Percentiles rank a stretch among this genome's conserved stretches.
phyloP scores from a whole-genome alignment of 2,329 filamentous ascomycete genomes.

The Colletotrichum zoysiae region DNA sequence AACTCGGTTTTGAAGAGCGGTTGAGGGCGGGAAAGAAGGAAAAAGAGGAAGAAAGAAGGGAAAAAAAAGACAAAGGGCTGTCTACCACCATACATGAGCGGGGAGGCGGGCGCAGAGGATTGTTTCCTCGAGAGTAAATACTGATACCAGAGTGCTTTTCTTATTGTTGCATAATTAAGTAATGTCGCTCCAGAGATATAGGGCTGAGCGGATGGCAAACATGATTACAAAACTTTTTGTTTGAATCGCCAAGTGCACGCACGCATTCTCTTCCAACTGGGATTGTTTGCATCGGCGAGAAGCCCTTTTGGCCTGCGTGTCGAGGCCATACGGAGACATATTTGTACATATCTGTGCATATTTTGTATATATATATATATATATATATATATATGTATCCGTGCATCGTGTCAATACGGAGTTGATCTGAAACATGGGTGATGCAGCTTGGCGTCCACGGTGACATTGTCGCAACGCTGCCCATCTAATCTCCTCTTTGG shows the following conservation, averaged over 20 bases:
- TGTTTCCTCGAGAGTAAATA: constrained; percentile 6
- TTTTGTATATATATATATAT: no score
- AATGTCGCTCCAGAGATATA: not conserved
- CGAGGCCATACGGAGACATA: no score
- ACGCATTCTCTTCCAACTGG: no score
- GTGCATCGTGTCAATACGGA: constrained; percentile 11
- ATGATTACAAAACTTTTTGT: constrained; percentile 3
- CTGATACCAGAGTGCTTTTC: constrained; percentile 20
- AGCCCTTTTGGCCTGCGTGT: not conserved
- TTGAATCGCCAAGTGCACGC: not conserved
- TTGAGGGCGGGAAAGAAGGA: not conserved
- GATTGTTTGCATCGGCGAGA: not conserved
- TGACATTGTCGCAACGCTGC: not conserved
- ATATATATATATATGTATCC: not conserved
- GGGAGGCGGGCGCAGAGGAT: not conserved
- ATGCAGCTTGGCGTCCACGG: constrained; percentile 30
- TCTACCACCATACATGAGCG: constrained; percentile 1
- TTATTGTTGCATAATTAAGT: constrained; percentile 21
- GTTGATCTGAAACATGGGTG: constrained; percentile 32
- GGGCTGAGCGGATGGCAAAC: not conserved
- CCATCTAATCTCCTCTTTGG: not conserved
- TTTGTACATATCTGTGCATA: no score
- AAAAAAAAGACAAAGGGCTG: not conserved
- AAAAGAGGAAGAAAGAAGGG: no score
- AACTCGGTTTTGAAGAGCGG: constrained; percentile 39